Percentiles rank a stretch among this genome's conserved stretches.
Evolutionary conservation across 2,329 filamentous ascomycete genomes (phyloP).

Genomic region (Cryphonectria carpinicola): DNA sequence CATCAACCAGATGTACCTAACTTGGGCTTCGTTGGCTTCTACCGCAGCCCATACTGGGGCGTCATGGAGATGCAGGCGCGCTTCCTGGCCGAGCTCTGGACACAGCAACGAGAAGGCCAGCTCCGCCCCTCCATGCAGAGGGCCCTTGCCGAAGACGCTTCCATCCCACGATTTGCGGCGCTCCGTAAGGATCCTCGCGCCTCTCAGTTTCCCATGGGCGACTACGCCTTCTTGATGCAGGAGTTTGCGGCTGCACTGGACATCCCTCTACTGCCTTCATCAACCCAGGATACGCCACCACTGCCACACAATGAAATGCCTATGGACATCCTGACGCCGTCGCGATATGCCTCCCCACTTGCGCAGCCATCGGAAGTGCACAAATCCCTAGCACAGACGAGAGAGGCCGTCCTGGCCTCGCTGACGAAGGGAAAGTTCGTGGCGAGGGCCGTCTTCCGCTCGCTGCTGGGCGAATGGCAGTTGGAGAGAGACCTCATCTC

Average conservation of each 20-base stretch:
- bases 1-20: slow-evolving; percentile 63
- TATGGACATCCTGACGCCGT: slow-evolving; percentile 60
- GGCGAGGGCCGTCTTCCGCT: slow-evolving; percentile 69
- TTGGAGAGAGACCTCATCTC: slow-evolving; percentile 62
- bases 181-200: slow-evolving; percentile 56
- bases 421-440: slow-evolving; percentile 57
- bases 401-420: slow-evolving; percentile 45
- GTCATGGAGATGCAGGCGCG: slow-evolving; percentile 86
- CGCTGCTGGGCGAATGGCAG: slow-evolving; percentile 71
- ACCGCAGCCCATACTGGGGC: slow-evolving; percentile 83
- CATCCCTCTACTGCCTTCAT: slow-evolving; percentile 48
- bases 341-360: slow-evolving; percentile 54
- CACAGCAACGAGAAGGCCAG: slow-evolving; percentile 35
- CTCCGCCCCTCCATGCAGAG: slow-evolving; percentile 38
- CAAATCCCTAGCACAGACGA: slow-evolving; percentile 51
- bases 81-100: slow-evolving; percentile 67
- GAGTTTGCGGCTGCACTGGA: slow-evolving; percentile 65
- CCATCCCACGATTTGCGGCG: slow-evolving; percentile 49
- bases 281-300: slow-evolving; percentile 39
- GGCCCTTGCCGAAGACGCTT: slow-evolving; percentile 50
- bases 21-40: slow-evolving; percentile 81
- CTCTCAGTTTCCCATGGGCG: slow-evolving; percentile 81
- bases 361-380: slow-evolving; percentile 44
- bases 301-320: slow-evolving; percentile 47
- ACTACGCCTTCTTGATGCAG: slow-evolving; percentile 78